phyloP scores from a whole-genome alignment of 495 filamentous ascomycete species.

The Penicillium pancosmium region DNA sequence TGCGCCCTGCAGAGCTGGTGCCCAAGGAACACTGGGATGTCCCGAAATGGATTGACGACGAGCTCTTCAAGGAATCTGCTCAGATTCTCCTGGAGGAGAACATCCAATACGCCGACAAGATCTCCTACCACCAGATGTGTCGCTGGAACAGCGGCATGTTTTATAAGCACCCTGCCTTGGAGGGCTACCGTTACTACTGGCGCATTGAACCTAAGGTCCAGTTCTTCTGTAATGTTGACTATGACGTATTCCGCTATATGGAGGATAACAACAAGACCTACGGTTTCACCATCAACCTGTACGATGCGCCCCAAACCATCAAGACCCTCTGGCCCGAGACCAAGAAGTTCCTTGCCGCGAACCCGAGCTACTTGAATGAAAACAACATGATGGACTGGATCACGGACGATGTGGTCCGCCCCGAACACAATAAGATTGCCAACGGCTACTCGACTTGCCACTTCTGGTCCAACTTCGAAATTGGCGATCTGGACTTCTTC shows the following conservation, averaged over 20 bases:
- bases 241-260: constrained; percentile 99
- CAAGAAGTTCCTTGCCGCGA: constrained; percentile 78
- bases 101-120: constrained; percentile 83
- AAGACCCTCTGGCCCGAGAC: constrained; percentile 95
- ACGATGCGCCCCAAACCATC: constrained; percentile 85
- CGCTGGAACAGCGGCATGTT: constrained; percentile 98
- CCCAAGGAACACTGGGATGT: constrained; percentile 94
- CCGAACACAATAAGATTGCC: constrained; percentile 75
- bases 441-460: constrained; percentile 99
- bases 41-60: constrained; percentile 87
- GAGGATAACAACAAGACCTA: constrained; percentile 97
- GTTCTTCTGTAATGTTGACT: constrained; percentile 99
- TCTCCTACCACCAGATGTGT: constrained; percentile 99
- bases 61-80: constrained; percentile 82
- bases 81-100: constrained; percentile 79
- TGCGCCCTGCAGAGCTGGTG: constrained; percentile 64
- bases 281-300: constrained; percentile 97
- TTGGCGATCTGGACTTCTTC: constrained; percentile 95
- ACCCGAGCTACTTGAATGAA: constrained; percentile 77
- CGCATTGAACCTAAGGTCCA: constrained; percentile 98
- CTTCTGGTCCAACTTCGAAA: constrained; percentile 99
- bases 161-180: constrained; percentile 91
- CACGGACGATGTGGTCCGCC: constrained; percentile 73
- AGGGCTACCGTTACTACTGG: constrained; percentile 90
- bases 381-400: constrained; percentile 91